Percentiles rank a stretch among this genome's conserved stretches.
These are phyloP conservation scores for Aspergillus proliferans DNA, from an alignment of 2,329 filamentous ascomycete species.

Conservation along the genomic window DNA sequence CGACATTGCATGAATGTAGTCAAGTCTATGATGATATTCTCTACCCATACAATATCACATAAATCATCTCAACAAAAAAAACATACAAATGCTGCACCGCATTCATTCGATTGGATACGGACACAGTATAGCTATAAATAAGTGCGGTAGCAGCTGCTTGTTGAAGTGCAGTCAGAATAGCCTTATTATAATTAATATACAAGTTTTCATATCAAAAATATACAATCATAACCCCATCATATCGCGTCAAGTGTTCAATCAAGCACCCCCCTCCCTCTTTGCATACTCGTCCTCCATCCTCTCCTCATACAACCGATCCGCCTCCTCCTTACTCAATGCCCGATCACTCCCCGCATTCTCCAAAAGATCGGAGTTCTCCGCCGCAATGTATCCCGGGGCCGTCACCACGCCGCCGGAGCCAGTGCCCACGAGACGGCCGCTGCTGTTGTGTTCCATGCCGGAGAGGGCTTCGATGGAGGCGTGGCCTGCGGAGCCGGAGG, in stretches of 20 bases:
- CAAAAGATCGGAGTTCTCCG: conserved; percentile 7
- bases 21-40: too few relatives aligned
- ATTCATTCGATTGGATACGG: too few relatives aligned
- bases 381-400: conserved; percentile 11
- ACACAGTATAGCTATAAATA: too few relatives aligned
- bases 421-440: conserved; percentile 10
- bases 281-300: conserved; percentile 45
- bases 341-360: conserved; percentile 14
- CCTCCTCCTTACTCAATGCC: conserved; percentile 36
- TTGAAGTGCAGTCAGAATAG: too few relatives aligned
- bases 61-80: too few relatives aligned
- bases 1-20: too few relatives aligned
- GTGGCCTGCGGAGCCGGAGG: conserved; percentile 13
- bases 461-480: conserved; percentile 10
- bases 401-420: conserved; percentile 12
- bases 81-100: too few relatives aligned
- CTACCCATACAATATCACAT: too few relatives aligned
- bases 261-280: conserved; percentile 40
- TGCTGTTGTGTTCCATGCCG: conserved; percentile 6
- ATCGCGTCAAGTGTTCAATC: conserved; percentile 7
- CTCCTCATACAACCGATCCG: conserved; percentile 40
- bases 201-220: too few relatives aligned
- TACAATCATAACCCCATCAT: neutral
- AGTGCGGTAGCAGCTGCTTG: too few relatives aligned
- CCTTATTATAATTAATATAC: neutral